A percentile compares a stretch with the other conserved stretches of the same genome.
Evolutionary conservation across 2,329 filamentous ascomycete species (phyloP).

Genomic region (Aspergillus proliferans): DNA sequence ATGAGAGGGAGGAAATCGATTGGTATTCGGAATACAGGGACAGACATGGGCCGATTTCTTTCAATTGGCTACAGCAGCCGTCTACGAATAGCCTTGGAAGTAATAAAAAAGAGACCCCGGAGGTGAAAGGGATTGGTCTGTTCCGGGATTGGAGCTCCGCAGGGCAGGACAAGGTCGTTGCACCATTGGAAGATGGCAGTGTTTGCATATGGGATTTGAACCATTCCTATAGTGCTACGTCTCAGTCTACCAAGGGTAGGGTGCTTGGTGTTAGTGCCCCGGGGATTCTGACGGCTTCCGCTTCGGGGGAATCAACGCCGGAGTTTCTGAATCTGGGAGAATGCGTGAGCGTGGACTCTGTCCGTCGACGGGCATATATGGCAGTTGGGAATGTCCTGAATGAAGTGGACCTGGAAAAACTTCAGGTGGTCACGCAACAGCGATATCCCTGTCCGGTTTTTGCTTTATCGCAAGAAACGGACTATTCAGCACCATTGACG

Average conservation of each 20-base stretch:
- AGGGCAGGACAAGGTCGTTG: constrained; percentile 58
- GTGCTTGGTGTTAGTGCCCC: constrained; percentile 61
- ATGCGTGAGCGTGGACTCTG: constrained; percentile 72
- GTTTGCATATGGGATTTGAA: constrained; percentile 80
- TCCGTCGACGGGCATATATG: constrained; percentile 65
- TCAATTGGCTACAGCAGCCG: constrained; percentile 71
- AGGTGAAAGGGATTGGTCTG: constrained; percentile 68
- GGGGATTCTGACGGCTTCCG: constrained; percentile 62
- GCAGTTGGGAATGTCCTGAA: constrained; percentile 70
- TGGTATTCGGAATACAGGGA: constrained; percentile 92
- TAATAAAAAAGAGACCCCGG: constrained; percentile 40
- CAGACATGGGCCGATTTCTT: constrained; percentile 64
- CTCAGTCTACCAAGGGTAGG: constrained; percentile 42
- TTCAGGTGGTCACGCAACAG: constrained; percentile 63
- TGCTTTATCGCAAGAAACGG: constrained; percentile 65
- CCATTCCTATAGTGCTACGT: constrained; percentile 24
- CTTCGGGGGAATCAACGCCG: constrained; percentile 51
- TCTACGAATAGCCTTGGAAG: constrained; percentile 14
- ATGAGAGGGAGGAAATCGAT: constrained; percentile 62
- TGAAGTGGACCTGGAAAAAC: constrained; percentile 71
- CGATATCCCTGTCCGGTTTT: constrained; percentile 78
- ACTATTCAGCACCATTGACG: constrained; percentile 63
- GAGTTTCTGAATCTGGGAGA: constrained; percentile 58
- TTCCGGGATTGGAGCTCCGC: constrained; percentile 51
- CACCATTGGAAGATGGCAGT: constrained; percentile 78